Evolutionary conservation across 305 asterid genomes (phyloP).

Genomic region (Withania somnifera): DNA sequence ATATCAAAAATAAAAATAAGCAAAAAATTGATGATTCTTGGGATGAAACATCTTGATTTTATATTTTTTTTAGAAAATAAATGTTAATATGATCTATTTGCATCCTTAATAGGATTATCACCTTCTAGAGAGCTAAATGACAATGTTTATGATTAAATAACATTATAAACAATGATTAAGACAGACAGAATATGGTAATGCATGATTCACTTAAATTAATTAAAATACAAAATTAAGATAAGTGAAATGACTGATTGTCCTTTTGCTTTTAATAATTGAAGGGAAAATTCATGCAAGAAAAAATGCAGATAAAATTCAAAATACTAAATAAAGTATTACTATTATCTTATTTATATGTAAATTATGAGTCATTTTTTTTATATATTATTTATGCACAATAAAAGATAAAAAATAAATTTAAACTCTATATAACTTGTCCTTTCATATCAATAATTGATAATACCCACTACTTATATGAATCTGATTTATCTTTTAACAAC

Average conservation of each 20-base stretch:
- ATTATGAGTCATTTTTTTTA: neutral
- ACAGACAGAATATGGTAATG: constrained; percentile 5
- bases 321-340: too few relatives aligned
- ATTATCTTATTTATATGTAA: too few relatives aligned
- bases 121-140: constrained; percentile 6
- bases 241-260: neutral
- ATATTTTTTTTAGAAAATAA: neutral
- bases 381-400: neutral
- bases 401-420: neutral
- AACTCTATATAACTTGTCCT: neutral
- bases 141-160: neutral
- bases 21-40: too few relatives aligned
- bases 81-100: constrained; percentile 12
- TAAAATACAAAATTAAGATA: constrained; percentile 6
- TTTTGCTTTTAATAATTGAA: neutral
- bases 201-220: constrained; percentile 1
- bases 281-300: neutral
- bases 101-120: constrained; percentile 40
- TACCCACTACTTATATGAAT: neutral
- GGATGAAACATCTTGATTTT: too few relatives aligned
- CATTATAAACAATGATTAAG: neutral
- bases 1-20: too few relatives aligned
- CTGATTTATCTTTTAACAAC: neutral
- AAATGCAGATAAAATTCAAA: too few relatives aligned
- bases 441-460: neutral